Evolutionary conservation across 108 stramenopile species (phyloP).

Genomic region (Skeletonema marinoi): DNA sequence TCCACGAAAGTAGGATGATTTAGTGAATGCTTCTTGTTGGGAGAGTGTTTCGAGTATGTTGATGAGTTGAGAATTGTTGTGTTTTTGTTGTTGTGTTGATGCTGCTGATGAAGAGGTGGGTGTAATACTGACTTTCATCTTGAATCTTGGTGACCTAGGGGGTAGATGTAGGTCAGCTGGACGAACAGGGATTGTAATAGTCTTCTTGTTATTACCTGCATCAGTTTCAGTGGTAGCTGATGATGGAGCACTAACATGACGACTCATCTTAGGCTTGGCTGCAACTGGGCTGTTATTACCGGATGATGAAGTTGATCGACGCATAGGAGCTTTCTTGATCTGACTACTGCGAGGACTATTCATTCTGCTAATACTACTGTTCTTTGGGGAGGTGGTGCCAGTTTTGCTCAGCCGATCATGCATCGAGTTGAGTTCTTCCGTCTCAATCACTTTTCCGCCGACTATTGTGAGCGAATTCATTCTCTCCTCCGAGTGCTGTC

Average conservation of each 20-base stretch:
- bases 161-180: not conserved
- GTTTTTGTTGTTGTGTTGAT: not conserved
- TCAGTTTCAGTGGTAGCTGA: not conserved
- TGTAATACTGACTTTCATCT: not conserved
- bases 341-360: not conserved
- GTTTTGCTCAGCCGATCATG: not conserved
- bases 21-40: not conserved
- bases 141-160: not conserved
- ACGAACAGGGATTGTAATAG: not conserved
- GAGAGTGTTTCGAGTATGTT: not conserved
- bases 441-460: not conserved
- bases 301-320: not conserved
- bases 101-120: not conserved
- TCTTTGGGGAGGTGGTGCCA: not conserved
- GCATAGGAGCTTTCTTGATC: not conserved
- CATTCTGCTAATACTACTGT: not conserved
- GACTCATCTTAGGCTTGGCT: not conserved
- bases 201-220: not conserved
- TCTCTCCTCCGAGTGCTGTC: not conserved
- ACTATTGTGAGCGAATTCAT: not conserved
- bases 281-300: not conserved
- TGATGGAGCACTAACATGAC: not conserved
- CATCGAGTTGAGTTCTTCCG: constrained; percentile 1
- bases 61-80: not conserved
- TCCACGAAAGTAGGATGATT: constrained; percentile 1